These are phyloP conservation scores for Colletotrichum eleusines DNA, from an alignment of 2,329 filamentous ascomycete genomes.

Conservation along the genomic window DNA sequence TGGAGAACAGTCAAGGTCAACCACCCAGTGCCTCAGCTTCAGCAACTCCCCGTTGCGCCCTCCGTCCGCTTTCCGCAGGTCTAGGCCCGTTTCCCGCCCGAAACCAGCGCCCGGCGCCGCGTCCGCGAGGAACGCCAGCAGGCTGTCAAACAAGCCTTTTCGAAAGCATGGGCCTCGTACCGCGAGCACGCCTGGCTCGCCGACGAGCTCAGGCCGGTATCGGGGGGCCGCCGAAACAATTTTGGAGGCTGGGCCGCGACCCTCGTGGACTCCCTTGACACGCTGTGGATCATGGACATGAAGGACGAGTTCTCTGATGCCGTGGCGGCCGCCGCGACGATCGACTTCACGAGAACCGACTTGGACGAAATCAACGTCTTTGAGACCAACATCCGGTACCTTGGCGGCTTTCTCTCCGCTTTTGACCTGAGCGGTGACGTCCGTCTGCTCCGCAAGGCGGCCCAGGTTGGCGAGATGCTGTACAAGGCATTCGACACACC, in stretches of 20 bases:
- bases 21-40: constrained; percentile 43
- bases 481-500: constrained; percentile 62
- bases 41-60: constrained; percentile 48
- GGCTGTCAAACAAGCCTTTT: constrained; percentile 57
- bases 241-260: constrained; percentile 71
- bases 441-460: constrained; percentile 57
- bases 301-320: constrained; percentile 68
- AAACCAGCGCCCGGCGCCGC: constrained; percentile 43
- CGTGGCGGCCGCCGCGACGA: constrained; percentile 59
- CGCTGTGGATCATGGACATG: constrained; percentile 72
- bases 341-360: constrained; percentile 62
- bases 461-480: constrained; percentile 61
- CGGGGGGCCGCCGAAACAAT: constrained; percentile 59
- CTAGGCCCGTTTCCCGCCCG: constrained; percentile 48
- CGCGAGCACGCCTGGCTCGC: constrained; percentile 63
- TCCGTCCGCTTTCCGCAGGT: constrained; percentile 50
- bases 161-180: constrained; percentile 64
- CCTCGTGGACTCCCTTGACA: constrained; percentile 70
- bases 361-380: constrained; percentile 56
- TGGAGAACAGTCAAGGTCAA: constrained; percentile 43
- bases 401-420: constrained; percentile 62
- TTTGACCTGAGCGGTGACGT: constrained; percentile 59
- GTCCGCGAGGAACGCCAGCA: constrained; percentile 47
- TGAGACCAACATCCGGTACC: constrained; percentile 60
- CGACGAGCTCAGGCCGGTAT: constrained; percentile 65